Evolutionary conservation across 2,329 filamentous ascomycete genomes (phyloP), one percentile per base, ranked within the genome.

Genomic region (Corinectria fuckeliana): DNA sequence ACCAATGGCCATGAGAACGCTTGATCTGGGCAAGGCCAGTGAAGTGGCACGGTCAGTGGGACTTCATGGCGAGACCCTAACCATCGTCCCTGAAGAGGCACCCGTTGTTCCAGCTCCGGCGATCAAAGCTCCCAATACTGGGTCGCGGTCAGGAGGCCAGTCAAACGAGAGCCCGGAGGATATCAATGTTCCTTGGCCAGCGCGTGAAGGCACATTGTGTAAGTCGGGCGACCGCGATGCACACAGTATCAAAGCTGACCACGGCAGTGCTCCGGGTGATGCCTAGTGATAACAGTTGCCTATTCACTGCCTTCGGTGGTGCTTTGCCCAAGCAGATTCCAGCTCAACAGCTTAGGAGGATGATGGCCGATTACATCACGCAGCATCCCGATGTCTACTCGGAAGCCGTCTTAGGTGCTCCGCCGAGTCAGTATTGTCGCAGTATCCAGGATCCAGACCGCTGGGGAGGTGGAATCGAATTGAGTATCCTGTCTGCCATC

Each of bases 211-310:
- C 3, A 83, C 80, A 26, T 69, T 88, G 28, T 74, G 85, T 84
- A 72, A 62, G 66, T 62, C 41, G 18, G 14, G 14, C 11, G 14
- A 4, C 21, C 5, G 16, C 14, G n/a, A 32, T 5, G 18, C 18
- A 9, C 28, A 28, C 16, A 16, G 13, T 8, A 30, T 11, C 7
- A 13, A 50, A 26, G 26, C 51, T 69, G 18, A 69, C 45, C 18
- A 3, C 85, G 16, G 5, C 41, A 87, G 90, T 96, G 8, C 84
- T 97, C 16, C 89, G 94, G 13, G 91, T 98, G 50, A 97, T 98
- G 94, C 92, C 93, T 4, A 94, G 97, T 72, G 94, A 98, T 76
- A 97, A 97, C 76, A 92, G 89, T 58, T 98, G 94, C 77, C 88
- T 98, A 70, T 98, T 97, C 76, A 91, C 93, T 25, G 93, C 94